Evolutionary conservation across 345 rosid species (phyloP).

Genomic region (Brassica rapa): DNA sequence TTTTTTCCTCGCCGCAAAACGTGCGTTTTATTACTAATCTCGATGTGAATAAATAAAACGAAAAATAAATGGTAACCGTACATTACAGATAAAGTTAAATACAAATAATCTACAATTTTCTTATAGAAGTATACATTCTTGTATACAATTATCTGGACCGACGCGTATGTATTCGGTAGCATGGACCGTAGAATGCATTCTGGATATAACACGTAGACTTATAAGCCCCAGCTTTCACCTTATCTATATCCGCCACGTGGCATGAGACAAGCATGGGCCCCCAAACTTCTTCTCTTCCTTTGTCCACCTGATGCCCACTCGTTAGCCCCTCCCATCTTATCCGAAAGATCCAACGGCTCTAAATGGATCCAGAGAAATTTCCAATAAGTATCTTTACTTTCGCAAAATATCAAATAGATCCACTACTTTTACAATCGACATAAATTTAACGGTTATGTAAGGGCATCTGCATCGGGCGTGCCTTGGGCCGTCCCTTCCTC

Average conservation of each 20-base stretch:
- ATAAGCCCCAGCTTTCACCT: conserved; percentile 25
- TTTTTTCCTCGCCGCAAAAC: background rate
- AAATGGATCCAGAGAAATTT: background rate
- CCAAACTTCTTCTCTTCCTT: background rate
- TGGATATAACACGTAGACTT: conserved; percentile 33
- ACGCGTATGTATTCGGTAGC: conserved; percentile 16
- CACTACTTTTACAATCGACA: background rate
- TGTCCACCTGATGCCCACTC: conserved; percentile 10
- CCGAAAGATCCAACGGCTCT: conserved; percentile 38
- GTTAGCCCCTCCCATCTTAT: conserved; percentile 36
- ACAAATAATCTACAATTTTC: background rate
- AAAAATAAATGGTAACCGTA: background rate
- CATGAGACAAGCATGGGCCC: conserved; percentile 26
- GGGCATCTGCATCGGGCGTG: no score
- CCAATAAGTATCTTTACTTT: background rate
- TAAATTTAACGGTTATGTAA: background rate
- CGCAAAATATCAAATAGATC: background rate
- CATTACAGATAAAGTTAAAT: background rate
- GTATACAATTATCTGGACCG: conserved; percentile 9
- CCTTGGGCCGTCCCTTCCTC: no score
- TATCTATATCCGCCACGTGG: conserved; percentile 41
- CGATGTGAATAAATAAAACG: background rate
- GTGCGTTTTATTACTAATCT: background rate
- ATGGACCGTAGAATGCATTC: conserved; percentile 21
- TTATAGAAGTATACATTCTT: background rate